Percentiles rank a stretch among this genome's conserved stretches.
phyloP scores from a whole-genome alignment of 2,329 filamentous ascomycete species.

The Fusarium aywerte region DNA sequence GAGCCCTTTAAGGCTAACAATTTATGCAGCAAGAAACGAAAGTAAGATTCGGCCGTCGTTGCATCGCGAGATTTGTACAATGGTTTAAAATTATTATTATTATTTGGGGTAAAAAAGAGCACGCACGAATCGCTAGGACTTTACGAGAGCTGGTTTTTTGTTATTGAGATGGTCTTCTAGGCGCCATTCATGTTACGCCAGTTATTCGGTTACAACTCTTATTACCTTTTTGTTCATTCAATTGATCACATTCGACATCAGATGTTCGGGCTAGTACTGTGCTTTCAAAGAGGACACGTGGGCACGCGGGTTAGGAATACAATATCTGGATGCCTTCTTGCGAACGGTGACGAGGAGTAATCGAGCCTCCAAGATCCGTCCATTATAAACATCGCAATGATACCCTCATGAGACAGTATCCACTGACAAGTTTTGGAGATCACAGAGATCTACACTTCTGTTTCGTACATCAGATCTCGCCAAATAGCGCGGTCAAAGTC shows the following conservation, averaged over 20 bases:
- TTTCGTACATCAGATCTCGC: conserved; percentile 8
- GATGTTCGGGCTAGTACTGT: not conserved
- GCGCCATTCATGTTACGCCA: not conserved
- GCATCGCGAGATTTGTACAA: conserved; percentile 1
- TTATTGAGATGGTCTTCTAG: not conserved
- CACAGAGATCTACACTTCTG: not conserved
- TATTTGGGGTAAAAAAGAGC: not conserved
- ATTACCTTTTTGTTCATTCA: not conserved
- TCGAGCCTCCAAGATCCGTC: not conserved
- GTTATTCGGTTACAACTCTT: not conserved
- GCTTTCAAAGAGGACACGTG: not conserved
- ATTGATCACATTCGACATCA: not conserved
- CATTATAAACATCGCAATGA: not conserved
- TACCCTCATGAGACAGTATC: not conserved
- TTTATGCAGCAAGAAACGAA: conserved; percentile 41
- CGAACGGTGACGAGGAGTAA: not conserved
- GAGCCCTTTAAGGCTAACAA: conserved; percentile 20
- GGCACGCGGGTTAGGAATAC: not conserved
- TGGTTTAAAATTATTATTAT: not conserved
- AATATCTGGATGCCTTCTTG: not conserved
- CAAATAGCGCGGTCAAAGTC: not conserved
- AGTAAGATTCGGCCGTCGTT: conserved; percentile 17
- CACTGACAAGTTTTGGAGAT: not conserved
- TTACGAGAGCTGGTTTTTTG: not conserved
- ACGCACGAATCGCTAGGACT: not conserved